Evolutionary conservation across 2,329 filamentous ascomycete genomes (phyloP).

Genomic region (Byssochlamys sp.): DNA sequence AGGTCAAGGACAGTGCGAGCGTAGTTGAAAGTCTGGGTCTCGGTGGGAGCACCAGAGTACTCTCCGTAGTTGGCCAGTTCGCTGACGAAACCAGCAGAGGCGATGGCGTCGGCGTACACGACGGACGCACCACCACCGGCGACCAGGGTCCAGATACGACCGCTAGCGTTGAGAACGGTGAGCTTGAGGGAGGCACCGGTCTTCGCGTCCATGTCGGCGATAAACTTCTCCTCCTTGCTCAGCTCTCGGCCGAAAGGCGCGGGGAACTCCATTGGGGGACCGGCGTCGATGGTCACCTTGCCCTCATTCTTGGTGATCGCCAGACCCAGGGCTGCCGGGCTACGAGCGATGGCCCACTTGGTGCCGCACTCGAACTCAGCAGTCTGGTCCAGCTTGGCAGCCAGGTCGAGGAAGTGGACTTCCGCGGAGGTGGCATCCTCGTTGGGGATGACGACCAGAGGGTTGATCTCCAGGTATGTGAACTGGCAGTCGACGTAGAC

Average conservation of each 20-base stretch:
- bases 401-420: conserved; percentile 95
- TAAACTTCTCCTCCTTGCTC: conserved; percentile 98
- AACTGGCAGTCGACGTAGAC: conserved; percentile 99
- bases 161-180: conserved; percentile 82
- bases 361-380: conserved; percentile 98
- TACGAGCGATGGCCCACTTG: conserved; percentile 96
- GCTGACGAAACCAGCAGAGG: conserved; percentile 84
- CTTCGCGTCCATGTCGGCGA: conserved; percentile 96
- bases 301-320: conserved; percentile 55
- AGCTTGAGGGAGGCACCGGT: conserved; percentile 98
- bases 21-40: conserved; percentile 99
- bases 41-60: conserved; percentile 96
- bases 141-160: conserved; percentile 95
- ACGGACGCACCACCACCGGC: conserved; percentile 99
- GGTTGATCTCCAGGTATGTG: conserved; percentile 99
- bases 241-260: conserved; percentile 97
- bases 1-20: conserved; percentile 92
- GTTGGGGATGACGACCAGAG: conserved; percentile 94
- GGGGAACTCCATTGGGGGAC: conserved; percentile 96
- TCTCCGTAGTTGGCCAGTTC: conserved; percentile 99
- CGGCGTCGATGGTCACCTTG: conserved; percentile 89
- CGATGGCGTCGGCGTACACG: conserved; percentile 97
- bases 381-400: conserved; percentile 97
- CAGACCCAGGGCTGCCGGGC: conserved; percentile 77
- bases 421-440: conserved; percentile 80